Evolutionary conservation across 176 grass and related monocot species (phyloP).

Genomic region (Ampelocalamus luodianensis): DNA sequence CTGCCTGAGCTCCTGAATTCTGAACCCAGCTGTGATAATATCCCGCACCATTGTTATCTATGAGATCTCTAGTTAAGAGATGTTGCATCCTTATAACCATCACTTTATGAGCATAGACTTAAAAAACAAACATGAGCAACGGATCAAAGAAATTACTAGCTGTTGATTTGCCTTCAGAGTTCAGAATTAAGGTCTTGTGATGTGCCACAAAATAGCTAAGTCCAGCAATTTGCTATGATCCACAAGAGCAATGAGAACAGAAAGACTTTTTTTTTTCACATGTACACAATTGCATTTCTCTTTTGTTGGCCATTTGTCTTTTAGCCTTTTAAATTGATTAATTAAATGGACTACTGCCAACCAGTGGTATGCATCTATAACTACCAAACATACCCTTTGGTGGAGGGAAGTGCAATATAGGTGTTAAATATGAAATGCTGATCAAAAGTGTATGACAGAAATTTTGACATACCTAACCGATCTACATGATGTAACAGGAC

Average conservation of each 20-base stretch:
- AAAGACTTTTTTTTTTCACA: conserved; percentile 26
- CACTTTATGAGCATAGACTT: conserved; percentile 18
- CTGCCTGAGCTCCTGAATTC: not conserved
- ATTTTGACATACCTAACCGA: conserved; percentile 36
- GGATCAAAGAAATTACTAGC: conserved; percentile 3
- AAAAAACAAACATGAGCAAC: not conserved
- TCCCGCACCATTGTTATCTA: not conserved
- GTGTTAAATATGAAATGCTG: conserved; percentile 37
- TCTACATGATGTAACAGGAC: conserved; percentile 21
- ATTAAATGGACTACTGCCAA: conserved; percentile 36
- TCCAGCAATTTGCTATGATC: conserved; percentile 11
- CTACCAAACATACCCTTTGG: conserved; percentile 18
- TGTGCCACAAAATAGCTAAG: conserved; percentile 6
- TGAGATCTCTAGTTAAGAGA: conserved; percentile 12
- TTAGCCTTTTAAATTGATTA: conserved; percentile 31
- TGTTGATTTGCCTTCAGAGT: conserved; percentile 26
- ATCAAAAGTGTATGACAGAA: conserved; percentile 41
- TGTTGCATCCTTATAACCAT: conserved; percentile 8
- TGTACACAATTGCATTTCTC: not conserved
- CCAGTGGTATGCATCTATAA: conserved; percentile 29
- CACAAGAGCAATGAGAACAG: not conserved
- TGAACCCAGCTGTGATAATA: not conserved
- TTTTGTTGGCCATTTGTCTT: conserved; percentile 30
- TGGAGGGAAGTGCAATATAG: conserved; percentile 15
- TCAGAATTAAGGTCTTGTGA: not conserved